Conservation (phyloP, 2,329 filamentous ascomycete genomes). For the Saccharata proteae region DNA sequence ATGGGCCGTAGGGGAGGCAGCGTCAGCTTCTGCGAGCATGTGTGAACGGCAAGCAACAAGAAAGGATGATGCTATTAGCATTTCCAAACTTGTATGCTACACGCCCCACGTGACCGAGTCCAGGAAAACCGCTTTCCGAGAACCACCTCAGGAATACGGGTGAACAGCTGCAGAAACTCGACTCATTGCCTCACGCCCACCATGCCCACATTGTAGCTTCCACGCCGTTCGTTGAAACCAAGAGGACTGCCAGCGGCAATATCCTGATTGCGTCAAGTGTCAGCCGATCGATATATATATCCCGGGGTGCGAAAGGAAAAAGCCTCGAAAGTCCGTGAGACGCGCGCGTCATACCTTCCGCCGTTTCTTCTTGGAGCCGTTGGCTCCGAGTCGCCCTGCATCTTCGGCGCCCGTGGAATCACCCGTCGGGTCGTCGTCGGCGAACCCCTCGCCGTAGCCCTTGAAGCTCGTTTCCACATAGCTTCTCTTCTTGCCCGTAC, state of each 20-base stretch:
- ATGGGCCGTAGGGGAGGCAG: too few relatives aligned
- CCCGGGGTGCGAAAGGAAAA: not conserved
- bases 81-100: too few relatives aligned
- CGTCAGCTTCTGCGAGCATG: too few relatives aligned
- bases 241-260: constrained; percentile 10
- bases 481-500: constrained; percentile 59
- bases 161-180: too few relatives aligned
- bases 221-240: constrained; percentile 8
- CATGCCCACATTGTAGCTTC: constrained; percentile 9
- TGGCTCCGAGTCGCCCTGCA: constrained; percentile 27
- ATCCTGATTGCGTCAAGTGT: constrained; percentile 6
- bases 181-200: constrained; percentile 8
- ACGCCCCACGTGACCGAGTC: too few relatives aligned
- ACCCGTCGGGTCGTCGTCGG: constrained; percentile 49
- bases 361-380: constrained; percentile 16
- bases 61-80: too few relatives aligned
- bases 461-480: constrained; percentile 66
- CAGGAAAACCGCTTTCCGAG: too few relatives aligned
- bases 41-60: too few relatives aligned
- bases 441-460: constrained; percentile 61
- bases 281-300: constrained; percentile 4
- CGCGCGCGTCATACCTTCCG: constrained; percentile 15
- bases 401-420: constrained; percentile 64
- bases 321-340: not conserved
- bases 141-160: too few relatives aligned